Percentiles rank a stretch among this genome's conserved stretches.
Conservation (phyloP, 345 rosid species). For the Linum usitatissimum region DNA sequence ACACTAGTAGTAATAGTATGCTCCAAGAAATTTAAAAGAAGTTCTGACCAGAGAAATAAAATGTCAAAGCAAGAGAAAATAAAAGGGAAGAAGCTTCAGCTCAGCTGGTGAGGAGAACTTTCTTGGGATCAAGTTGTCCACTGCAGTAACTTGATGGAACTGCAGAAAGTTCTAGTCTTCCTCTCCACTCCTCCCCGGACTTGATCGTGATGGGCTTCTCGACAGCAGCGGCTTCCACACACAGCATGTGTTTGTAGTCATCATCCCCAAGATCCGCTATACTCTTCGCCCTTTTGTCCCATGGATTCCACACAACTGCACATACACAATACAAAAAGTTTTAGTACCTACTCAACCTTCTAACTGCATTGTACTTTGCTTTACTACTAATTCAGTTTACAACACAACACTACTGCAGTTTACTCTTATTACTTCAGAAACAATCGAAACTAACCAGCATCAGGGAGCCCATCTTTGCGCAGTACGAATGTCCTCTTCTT, state of each 20-base stretch:
- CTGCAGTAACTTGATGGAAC: constrained; percentile 94
- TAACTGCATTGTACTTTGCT: no score
- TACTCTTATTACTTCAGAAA: no score
- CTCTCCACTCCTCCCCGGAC: constrained; percentile 96
- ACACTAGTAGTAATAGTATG: no score
- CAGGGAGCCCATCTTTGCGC: constrained; percentile 94
- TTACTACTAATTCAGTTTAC: background rate
- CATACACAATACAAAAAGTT: background rate
- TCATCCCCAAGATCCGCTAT: constrained; percentile 89
- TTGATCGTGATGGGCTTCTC: constrained; percentile 75
- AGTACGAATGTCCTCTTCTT: constrained; percentile 88
- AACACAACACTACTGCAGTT: no score
- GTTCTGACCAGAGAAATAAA: no score
- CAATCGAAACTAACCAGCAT: constrained; percentile 54
- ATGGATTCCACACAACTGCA: constrained; percentile 89
- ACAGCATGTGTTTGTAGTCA: constrained; percentile 82
- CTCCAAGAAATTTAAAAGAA: no score
- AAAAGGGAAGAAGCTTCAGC: background rate
- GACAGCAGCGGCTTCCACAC: constrained; percentile 81
- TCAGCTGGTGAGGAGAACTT: constrained; percentile 49
- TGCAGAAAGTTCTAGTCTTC: constrained; percentile 77
- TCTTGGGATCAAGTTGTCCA: constrained; percentile 92
- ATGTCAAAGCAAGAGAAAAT: background rate
- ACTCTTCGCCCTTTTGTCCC: constrained; percentile 88
- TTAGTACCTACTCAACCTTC: background rate